Evolutionary conservation across 148 eudicot species (phyloP), one percentile per base, ranked within the genome.

Genomic region (Diospyros kaki): DNA sequence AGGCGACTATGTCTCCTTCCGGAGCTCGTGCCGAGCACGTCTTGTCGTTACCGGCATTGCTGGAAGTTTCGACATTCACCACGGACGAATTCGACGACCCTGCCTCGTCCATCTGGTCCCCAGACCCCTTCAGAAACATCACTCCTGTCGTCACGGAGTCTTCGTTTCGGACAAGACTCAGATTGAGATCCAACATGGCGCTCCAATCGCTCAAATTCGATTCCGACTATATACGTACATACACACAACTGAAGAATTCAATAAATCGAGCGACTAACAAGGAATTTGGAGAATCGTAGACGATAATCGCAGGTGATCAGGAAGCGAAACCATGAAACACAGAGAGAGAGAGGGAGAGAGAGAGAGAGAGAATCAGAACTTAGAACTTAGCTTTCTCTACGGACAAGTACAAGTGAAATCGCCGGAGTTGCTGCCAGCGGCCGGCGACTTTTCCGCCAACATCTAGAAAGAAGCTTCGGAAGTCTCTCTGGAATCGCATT

Each of bases 41-140:
- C 69, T 85, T 82, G 41, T 78, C 87, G 81, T 76, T 84, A 66
- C 80, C 83, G 81, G 78, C 82, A 70, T 78, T 78, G 66, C 77
- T 67, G 4, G 84, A 69, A 5, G 58, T 83, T 1, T 73, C 87
- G 53, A 77, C 83, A 66, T 80, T 86, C 74, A 84, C 78, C 39
- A 78, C 58, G n/a, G 86, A 86, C 6, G 89, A 84, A 54, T 77
- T 74, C 38, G 86, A 84, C 9, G 81, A 79, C 3, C 81, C 84
- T 10, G 84, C 80, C 58, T 70, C 83, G 40, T 82, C 78, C 64
- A 76, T 73, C 59, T 68, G 75, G 9, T 61, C 69, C 28, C 68
- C 77, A 2, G 74, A 61, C 2, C 76, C 69, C 39, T 74, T 69
- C 1, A 59, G 41, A 50, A 64, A 5, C 42, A n/a, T 74, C 50